Evolutionary conservation across 257 asterid genomes (phyloP).

Genomic region (Orobanche coerulescens): DNA sequence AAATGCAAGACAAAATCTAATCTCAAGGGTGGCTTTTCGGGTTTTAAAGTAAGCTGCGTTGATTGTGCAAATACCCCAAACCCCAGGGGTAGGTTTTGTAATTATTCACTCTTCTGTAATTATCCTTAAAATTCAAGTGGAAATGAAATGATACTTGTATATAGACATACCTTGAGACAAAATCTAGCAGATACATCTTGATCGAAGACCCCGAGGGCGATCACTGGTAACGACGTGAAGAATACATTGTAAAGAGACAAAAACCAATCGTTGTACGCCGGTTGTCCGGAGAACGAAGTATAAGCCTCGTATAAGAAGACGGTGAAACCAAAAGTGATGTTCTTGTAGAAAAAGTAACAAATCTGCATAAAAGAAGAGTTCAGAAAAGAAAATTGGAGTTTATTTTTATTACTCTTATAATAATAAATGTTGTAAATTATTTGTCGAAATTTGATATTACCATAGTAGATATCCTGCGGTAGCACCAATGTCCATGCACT

Average conservation of each 20-base stretch:
- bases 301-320: constrained; percentile 59
- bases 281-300: constrained; percentile 64
- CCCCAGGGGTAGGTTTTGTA: too few species aligned
- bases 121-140: neutral
- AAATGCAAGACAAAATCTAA: too few species aligned
- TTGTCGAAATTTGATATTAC: constrained; percentile 26
- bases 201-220: constrained; percentile 64
- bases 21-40: too few species aligned
- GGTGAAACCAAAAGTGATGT: constrained; percentile 57
- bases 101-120: too few species aligned
- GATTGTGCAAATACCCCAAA: neutral
- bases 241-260: constrained; percentile 56
- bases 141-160: neutral
- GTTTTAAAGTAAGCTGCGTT: too few species aligned
- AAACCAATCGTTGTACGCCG: constrained; percentile 66
- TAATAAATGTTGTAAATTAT: neutral
- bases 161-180: constrained; percentile 37
- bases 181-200: constrained; percentile 64
- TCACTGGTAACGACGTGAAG: constrained; percentile 60
- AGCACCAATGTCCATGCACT: constrained; percentile 98
- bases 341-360: constrained; percentile 82
- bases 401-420: neutral
- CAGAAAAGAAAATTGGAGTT: neutral
- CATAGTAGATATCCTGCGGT: constrained; percentile 85
- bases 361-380: constrained; percentile 37